phyloP scores from a whole-genome alignment of 2,329 filamentous ascomycete species.

The Neofusicoccum laricinum region DNA sequence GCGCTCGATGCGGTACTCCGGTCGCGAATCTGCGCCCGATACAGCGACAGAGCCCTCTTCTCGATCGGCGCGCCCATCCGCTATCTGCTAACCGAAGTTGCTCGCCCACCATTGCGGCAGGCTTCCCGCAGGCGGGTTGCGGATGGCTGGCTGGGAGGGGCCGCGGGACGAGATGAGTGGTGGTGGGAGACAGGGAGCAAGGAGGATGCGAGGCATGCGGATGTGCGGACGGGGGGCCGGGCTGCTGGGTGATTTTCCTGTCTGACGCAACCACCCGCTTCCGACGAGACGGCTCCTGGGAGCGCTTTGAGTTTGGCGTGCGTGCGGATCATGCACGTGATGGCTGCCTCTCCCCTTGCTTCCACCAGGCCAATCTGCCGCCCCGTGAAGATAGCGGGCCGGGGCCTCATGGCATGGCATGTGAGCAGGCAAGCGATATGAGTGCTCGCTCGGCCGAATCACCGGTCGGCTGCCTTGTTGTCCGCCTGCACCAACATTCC shows the following conservation, averaged over 20 bases:
- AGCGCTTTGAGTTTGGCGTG: slow-evolving; percentile 10
- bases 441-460: neutral
- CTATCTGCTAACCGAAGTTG: neutral
- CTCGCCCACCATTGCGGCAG: neutral
- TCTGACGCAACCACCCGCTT: slow-evolving; percentile 14
- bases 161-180: neutral
- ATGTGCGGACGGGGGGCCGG: slow-evolving; percentile 10
- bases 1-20: neutral
- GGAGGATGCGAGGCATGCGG: slow-evolving; percentile 12
- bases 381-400: slow-evolving; percentile 8
- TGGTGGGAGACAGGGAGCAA: slow-evolving; percentile 1
- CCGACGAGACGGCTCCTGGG: slow-evolving; percentile 8
- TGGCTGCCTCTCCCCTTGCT: neutral
- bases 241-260: slow-evolving; percentile 13
- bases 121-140: neutral
- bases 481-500: neutral
- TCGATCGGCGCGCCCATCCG: neutral
- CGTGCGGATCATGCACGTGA: slow-evolving; percentile 13
- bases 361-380: neutral
- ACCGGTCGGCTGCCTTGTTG: neutral
- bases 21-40: slow-evolving; percentile 9
- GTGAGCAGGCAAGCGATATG: neutral
- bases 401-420: neutral
- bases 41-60: neutral
- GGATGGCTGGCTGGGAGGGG: slow-evolving; percentile 1